These are phyloP conservation scores for Sporormia fimetaria DNA, from an alignment of 495 filamentous ascomycete species.

Conservation along the genomic window DNA sequence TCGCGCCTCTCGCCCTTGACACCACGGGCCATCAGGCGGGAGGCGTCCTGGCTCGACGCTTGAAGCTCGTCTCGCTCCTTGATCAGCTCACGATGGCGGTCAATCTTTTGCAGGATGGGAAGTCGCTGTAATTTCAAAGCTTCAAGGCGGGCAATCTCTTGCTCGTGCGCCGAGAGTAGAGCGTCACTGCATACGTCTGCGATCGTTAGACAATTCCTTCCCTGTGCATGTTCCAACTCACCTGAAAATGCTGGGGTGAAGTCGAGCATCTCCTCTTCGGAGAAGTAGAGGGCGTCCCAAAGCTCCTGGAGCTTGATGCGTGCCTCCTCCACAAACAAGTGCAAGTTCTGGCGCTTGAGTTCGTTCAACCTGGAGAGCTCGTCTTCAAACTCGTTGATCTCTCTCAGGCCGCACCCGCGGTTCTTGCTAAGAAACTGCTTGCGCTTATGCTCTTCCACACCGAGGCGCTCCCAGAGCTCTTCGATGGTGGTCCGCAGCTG, in stretches of 20 bases:
- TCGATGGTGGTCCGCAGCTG: slow-evolving; percentile 66
- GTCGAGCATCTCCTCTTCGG: slow-evolving; percentile 95
- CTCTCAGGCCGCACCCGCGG: slow-evolving; percentile 69
- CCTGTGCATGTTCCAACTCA: slow-evolving; percentile 30
- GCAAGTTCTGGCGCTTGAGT: slow-evolving; percentile 85
- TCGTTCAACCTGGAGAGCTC: slow-evolving; percentile 78
- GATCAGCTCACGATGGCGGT: slow-evolving; percentile 72
- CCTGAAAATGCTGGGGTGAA: slow-evolving; percentile 89
- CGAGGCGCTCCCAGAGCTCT: slow-evolving; percentile 78
- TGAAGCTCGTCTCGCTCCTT: slow-evolving; percentile 78
- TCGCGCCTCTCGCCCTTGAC: slow-evolving; percentile 85
- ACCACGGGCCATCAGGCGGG: slow-evolving; percentile 76
- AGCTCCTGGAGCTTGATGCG: slow-evolving; percentile 81
- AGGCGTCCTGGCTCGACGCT: slow-evolving; percentile 86
- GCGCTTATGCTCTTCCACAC: slow-evolving; percentile 66
- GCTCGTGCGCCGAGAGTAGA: slow-evolving; percentile 77
- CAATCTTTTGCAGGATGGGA: slow-evolving; percentile 68
- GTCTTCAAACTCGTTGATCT: slow-evolving; percentile 89
- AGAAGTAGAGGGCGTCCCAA: slow-evolving; percentile 88
- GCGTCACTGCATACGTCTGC: slow-evolving; percentile 75
- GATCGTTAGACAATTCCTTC: slow-evolving; percentile 11
- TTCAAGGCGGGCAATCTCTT: slow-evolving; percentile 73
- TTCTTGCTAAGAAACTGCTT: slow-evolving; percentile 66
- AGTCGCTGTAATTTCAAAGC: slow-evolving; percentile 75
- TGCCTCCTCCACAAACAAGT: slow-evolving; percentile 90